These are phyloP conservation scores for Phaffomyces antillensis DNA, from an alignment of 805 yeast species.

Conservation along the genomic window DNA sequence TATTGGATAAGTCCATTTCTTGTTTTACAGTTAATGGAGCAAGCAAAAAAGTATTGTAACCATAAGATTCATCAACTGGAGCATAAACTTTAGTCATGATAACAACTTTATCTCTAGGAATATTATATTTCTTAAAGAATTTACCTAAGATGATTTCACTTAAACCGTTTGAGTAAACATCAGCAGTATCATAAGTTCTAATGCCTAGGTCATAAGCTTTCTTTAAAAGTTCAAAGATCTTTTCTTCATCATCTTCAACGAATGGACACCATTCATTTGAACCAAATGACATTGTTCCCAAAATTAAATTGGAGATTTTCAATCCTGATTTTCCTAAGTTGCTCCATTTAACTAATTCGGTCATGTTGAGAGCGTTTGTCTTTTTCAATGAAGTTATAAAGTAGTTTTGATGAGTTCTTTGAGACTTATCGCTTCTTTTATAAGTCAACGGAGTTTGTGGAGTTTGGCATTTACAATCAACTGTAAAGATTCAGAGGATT, in stretches of 20 bases:
- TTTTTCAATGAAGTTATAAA: too few species aligned
- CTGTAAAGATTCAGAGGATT: too few species aligned
- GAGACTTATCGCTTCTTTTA: too few species aligned
- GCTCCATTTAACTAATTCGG: constrained; percentile 6
- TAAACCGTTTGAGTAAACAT: constrained; percentile 38
- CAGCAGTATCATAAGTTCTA: constrained; percentile 45
- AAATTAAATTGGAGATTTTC: constrained; percentile 38
- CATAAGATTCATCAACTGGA: constrained; percentile 9
- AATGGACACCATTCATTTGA: constrained; percentile 31
- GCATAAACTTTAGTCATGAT: constrained; percentile 38
- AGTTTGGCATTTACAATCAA: too few species aligned
- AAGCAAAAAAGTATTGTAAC: constrained; percentile 21
- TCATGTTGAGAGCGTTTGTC: constrained; percentile 13
- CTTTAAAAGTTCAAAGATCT: constrained; percentile 36
- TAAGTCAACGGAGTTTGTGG: too few species aligned
- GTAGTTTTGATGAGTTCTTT: too few species aligned
- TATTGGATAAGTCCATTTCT: constrained; percentile 19
- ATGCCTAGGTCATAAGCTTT: constrained; percentile 38
- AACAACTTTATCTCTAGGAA: constrained; percentile 45
- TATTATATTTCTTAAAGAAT: constrained; percentile 42
- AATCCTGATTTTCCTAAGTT: constrained; percentile 39
- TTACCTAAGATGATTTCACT: constrained; percentile 45
- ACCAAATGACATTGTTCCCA: constrained; percentile 46
- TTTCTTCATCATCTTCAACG: constrained; percentile 40
- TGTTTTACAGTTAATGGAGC: background rate